Base-by-base conservation (phyloP, 2,329 filamentous ascomycete genomes). In the Apiospora koreana region DNA sequence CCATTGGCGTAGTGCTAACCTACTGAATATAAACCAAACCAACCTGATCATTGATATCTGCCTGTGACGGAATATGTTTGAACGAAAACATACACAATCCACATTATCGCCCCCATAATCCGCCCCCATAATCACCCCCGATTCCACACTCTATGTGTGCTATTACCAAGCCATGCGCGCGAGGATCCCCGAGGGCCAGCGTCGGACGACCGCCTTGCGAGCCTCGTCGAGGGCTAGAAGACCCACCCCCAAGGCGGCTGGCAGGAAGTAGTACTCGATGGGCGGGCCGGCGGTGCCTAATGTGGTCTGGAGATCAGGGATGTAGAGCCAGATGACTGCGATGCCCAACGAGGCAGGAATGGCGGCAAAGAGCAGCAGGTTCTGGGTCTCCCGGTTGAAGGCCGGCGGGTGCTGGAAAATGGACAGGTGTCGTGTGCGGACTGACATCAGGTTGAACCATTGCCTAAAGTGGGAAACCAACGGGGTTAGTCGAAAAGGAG, bases 191-290 rank as follows among this genome's bases (percentile, higher is more conserved):
- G 82, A 76, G 0, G 91, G 91, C 81, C 86, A 90, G 69, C 78
- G 87, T 70, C 91, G 84, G 1, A 93, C 87, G 25, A 81, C 80
- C 68, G 82, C 90, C 79, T 94, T 93, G 72, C 92, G 86, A 16
- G 75, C 82, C 80, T 94, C 92, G 76, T 94, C 92, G n/a, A 93
- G 77, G 9, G 89, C 75, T 67, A 94, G 77, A 50, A 93, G 83
- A 0, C 75, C 78, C 31, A 92, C 72, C 0, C 93, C 93, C 79
- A 94, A 94, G 0, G 89, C 86, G 77, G 92, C 89, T 0, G 93
- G 93, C 66, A 95, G 77, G 78, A 95, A 94, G 88, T 91, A 95
- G 76, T 94, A 84, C 79, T 92, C 92, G 0, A 90, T 88, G 0
- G 92, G 91, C 0, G 95, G 89, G 0, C 81, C 77, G 0, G 88